Percentiles rank a stretch among this genome's conserved stretches.
These are phyloP conservation scores for Rubia balearica DNA, from an alignment of 305 asterid species.

Conservation along the genomic window DNA sequence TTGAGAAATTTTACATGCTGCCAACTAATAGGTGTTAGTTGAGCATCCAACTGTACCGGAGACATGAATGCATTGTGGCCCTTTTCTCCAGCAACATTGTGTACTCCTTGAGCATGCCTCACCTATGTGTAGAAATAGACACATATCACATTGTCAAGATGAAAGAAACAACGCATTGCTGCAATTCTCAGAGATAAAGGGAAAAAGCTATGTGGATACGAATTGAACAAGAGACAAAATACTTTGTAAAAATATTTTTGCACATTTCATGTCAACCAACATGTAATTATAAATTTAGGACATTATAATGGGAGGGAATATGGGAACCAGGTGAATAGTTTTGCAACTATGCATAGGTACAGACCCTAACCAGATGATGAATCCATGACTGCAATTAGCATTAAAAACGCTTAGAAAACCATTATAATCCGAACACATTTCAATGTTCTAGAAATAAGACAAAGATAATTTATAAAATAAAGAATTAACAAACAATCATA, in stretches of 20 bases:
- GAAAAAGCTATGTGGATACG: background rate
- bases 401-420: background rate
- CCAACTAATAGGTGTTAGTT: conserved; percentile 93
- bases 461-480: background rate
- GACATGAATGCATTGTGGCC: conserved; percentile 72
- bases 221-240: background rate
- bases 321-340: conserved; percentile 77
- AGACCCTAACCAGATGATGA: conserved; percentile 51
- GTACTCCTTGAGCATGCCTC: conserved; percentile 95
- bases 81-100: conserved; percentile 83
- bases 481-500: background rate
- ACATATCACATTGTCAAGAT: background rate
- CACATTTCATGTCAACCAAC: background rate
- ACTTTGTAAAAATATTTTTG: background rate
- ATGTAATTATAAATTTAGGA: background rate
- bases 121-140: conserved; percentile 37
- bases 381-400: conserved; percentile 57
- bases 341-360: conserved; percentile 72
- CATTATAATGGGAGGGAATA: conserved; percentile 14
- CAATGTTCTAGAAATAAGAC: background rate
- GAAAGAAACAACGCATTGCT: background rate
- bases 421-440: background rate
- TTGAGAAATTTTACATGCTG: conserved; percentile 50
- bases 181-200: background rate
- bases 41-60: conserved; percentile 72